Conservation (phyloP, 768 basidiomycete species). For the Russula olivacea region DNA sequence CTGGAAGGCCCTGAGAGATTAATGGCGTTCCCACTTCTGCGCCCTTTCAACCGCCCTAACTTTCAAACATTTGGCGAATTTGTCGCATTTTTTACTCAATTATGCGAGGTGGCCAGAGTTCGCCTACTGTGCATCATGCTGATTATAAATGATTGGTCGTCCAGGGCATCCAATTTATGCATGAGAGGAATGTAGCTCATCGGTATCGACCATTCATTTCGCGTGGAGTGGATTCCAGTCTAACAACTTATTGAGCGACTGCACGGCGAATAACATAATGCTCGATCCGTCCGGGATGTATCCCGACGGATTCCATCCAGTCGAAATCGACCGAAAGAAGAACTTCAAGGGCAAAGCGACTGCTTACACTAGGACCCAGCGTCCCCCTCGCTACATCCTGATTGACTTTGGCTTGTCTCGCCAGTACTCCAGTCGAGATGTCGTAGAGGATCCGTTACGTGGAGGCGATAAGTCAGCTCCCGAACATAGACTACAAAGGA, state of each 20-base stretch:
- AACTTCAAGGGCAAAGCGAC: constrained; percentile 29
- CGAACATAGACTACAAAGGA: constrained; percentile 27
- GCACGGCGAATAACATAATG: constrained; percentile 28
- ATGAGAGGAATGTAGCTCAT: constrained; percentile 27
- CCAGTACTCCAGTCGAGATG: constrained; percentile 26
- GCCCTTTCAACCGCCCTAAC: constrained; percentile 28
- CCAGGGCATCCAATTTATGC: constrained; percentile 29
- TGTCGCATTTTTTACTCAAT: constrained; percentile 32
- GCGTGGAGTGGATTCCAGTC: background rate
- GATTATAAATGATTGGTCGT: background rate
- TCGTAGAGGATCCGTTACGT: constrained; percentile 30
- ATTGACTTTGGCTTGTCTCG: constrained; percentile 31
- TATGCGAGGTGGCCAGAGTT: constrained; percentile 33
- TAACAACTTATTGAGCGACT: constrained; percentile 7
- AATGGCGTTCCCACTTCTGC: constrained; percentile 36
- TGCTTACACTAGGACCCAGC: constrained; percentile 25
- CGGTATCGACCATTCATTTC: constrained; percentile 27
- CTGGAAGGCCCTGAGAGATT: constrained; percentile 18
- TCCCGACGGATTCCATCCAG: constrained; percentile 30
- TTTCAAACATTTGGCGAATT: constrained; percentile 36
- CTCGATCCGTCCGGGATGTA: constrained; percentile 31
- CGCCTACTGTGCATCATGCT: background rate
- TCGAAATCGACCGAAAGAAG: constrained; percentile 11
- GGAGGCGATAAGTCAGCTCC: constrained; percentile 42
- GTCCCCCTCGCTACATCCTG: constrained; percentile 29